phyloP scores from a whole-genome alignment of 148 eudicot species.

The Camellia granthamiana region DNA sequence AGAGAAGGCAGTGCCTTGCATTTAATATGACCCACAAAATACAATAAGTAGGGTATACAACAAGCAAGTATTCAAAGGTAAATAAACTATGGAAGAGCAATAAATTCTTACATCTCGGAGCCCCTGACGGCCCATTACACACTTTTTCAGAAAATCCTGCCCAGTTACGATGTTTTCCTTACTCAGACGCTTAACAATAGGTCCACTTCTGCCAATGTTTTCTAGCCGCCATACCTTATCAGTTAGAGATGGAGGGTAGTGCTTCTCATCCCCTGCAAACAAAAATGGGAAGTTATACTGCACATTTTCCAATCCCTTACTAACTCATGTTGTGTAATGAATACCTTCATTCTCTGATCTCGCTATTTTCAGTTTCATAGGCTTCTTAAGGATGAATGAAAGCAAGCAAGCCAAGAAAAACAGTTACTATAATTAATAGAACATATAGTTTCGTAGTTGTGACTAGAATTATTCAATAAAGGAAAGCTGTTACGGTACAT shows the following conservation, averaged over 20 bases:
- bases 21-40: background rate
- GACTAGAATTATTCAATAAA: background rate
- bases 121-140: slow-evolving; percentile 18
- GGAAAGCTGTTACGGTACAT: background rate
- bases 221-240: slow-evolving; percentile 25
- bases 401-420: background rate
- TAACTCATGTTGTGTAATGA: background rate
- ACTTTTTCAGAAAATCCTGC: slow-evolving; percentile 26
- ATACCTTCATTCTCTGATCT: background rate
- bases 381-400: background rate
- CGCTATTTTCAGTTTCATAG: background rate
- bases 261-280: slow-evolving; percentile 28
- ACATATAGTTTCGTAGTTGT: background rate
- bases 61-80: background rate
- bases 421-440: background rate
- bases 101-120: slow-evolving; percentile 25
- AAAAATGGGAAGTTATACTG: background rate
- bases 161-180: slow-evolving; percentile 19
- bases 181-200: slow-evolving; percentile 5
- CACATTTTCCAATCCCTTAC: background rate
- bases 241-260: slow-evolving; percentile 18
- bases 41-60: background rate
- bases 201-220: slow-evolving; percentile 21
- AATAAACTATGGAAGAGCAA: background rate
- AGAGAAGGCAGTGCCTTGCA: too few species aligned